phyloP scores from a whole-genome alignment of 345 rosid genomes.

The Eucalyptus curtisii region DNA sequence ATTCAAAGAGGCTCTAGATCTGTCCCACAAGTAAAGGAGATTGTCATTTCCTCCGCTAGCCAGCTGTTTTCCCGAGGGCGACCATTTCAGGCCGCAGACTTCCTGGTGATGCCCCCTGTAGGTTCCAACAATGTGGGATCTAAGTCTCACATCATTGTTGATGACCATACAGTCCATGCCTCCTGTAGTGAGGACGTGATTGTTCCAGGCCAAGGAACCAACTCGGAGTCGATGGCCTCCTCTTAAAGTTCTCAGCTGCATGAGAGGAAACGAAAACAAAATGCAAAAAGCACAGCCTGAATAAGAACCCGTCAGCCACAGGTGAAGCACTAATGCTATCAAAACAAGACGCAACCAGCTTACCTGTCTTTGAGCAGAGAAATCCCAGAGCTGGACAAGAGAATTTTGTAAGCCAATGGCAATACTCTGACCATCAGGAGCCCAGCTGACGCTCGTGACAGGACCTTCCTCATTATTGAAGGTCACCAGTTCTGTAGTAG shows the following conservation, averaged over 20 bases:
- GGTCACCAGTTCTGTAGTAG: constrained; percentile 40
- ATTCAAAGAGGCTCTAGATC: constrained; percentile 9
- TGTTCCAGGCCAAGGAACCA: no score
- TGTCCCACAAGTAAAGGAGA: constrained; percentile 25
- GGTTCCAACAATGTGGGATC: no score
- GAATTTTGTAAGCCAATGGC: constrained; percentile 42
- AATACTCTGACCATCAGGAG: constrained; percentile 33
- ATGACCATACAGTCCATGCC: background rate
- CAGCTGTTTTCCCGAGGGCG: constrained; percentile 16
- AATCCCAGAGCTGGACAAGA: constrained; percentile 44
- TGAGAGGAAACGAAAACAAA: no score
- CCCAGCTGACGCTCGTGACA: constrained; percentile 44
- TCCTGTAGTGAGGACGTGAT: no score
- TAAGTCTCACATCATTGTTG: constrained; percentile 1
- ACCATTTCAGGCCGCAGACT: constrained; percentile 36
- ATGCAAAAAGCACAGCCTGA: no score
- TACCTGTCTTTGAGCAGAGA: background rate
- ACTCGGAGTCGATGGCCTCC: no score
- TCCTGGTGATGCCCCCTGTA: constrained; percentile 13
- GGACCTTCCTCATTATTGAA: constrained; percentile 28
- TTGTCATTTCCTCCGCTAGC: constrained; percentile 36
- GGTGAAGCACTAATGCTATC: no score
- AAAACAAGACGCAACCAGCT: background rate
- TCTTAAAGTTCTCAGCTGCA: no score
- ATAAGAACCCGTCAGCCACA: no score